Evolutionary conservation across 2,329 filamentous ascomycete genomes (phyloP).

Genomic region (Pseudopithomyces chartarum): DNA sequence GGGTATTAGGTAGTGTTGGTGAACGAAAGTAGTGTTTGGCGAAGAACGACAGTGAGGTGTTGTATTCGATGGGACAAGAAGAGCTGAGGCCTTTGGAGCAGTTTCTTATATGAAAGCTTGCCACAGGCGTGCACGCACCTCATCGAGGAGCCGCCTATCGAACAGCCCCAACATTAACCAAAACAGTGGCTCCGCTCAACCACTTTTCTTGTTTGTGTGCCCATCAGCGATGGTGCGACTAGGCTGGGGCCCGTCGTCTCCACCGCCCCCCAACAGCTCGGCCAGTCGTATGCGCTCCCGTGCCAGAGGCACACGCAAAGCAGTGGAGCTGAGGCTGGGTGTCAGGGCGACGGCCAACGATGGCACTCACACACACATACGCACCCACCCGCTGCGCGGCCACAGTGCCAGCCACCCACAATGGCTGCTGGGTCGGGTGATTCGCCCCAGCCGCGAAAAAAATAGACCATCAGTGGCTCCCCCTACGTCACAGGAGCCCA

Average conservation of each 20-base stretch:
- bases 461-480: constrained; percentile 4
- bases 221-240: constrained; percentile 3
- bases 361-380: background rate
- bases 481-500: background rate
- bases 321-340: constrained; percentile 3
- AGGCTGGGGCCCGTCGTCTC: background rate
- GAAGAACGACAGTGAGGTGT: background rate
- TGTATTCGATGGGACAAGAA: constrained; percentile 4
- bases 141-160: background rate
- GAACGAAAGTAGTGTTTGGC: constrained; percentile 6
- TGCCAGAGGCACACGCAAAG: constrained; percentile 1
- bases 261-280: background rate
- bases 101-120: constrained; percentile 7
- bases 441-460: background rate
- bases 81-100: background rate
- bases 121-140: constrained; percentile 4
- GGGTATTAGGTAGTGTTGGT: constrained; percentile 4
- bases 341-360: constrained; percentile 5
- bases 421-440: background rate
- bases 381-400: constrained; percentile 1
- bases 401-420: background rate
- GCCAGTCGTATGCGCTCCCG: background rate
- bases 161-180: constrained; percentile 6
- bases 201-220: constrained; percentile 4
- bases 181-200: constrained; percentile 7